Conservation (phyloP, 352 stramenopile species). For the Phytophthora syringae region DNA sequence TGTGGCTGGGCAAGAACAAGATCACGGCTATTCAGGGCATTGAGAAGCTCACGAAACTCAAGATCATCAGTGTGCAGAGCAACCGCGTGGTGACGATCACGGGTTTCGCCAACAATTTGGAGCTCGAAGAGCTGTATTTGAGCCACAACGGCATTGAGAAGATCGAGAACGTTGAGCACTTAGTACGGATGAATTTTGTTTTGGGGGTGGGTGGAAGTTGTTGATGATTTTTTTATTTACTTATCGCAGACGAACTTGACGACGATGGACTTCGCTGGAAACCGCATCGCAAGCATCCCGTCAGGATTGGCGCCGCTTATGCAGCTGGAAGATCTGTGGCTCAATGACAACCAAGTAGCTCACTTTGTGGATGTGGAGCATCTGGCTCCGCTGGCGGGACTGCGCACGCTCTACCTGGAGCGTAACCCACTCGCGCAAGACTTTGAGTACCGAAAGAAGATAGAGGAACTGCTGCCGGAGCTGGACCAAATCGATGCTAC, state of each 20-base stretch:
- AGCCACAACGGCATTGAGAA: conserved; percentile 96
- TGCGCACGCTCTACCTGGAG: conserved; percentile 96
- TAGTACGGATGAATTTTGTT: conserved; percentile 48
- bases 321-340: conserved; percentile 77
- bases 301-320: conserved; percentile 43
- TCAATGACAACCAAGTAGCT: conserved; percentile 75
- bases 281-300: conserved; percentile 79
- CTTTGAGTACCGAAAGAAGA: conserved; percentile 96
- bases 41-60: conserved; percentile 89
- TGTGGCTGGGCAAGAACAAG: conserved; percentile 99
- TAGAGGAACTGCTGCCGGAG: conserved; percentile 89
- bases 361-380: conserved; percentile 70
- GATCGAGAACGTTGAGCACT: conserved; percentile 75
- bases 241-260: conserved; percentile 56
- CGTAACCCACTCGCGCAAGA: conserved; percentile 93
- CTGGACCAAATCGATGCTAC: conserved; percentile 96
- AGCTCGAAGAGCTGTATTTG: conserved; percentile 97
- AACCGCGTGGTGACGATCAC: conserved; percentile 96
- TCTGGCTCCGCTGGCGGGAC: conserved; percentile 72
- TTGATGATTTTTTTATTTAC: background rate
- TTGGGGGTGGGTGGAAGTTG: background rate
- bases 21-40: conserved; percentile 93
- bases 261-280: conserved; percentile 82
- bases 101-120: conserved; percentile 86
- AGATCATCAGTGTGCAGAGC: conserved; percentile 91